Conservation (phyloP, 176 grass and related monocot species). For the Leersia perrieri region DNA sequence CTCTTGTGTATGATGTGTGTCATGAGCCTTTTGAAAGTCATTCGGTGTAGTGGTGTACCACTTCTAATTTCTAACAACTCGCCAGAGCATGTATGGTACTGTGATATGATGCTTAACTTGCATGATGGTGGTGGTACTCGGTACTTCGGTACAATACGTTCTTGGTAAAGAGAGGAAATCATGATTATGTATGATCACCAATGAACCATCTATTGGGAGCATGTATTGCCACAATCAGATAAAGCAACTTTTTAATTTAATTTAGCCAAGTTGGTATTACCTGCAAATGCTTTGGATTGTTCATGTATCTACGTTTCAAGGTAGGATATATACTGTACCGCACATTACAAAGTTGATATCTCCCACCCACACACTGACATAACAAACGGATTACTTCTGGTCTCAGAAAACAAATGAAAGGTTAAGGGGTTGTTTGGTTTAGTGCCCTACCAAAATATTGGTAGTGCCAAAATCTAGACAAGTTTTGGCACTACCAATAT, state of each 20-base stretch:
- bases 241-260: not conserved
- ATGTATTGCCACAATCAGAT: not conserved
- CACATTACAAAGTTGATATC: not conserved
- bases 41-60: constrained; percentile 6
- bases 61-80: not conserved
- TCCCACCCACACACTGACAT: too few relatives aligned
- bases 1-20: not conserved
- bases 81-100: not conserved
- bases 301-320: not conserved
- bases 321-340: not conserved
- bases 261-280: not conserved
- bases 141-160: not conserved
- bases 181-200: not conserved
- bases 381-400: not conserved
- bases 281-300: not conserved
- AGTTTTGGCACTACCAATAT: too few relatives aligned
- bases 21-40: not conserved
- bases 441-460: too few relatives aligned
- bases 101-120: not conserved
- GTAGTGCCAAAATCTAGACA: too few relatives aligned
- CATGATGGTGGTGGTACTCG: not conserved
- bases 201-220: not conserved
- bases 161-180: not conserved
- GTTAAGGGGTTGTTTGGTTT: too few relatives aligned
- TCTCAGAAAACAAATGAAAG: not conserved